Conservation (phyloP, 2,329 filamentous ascomycete species). For the Microcyclosporella mali region DNA sequence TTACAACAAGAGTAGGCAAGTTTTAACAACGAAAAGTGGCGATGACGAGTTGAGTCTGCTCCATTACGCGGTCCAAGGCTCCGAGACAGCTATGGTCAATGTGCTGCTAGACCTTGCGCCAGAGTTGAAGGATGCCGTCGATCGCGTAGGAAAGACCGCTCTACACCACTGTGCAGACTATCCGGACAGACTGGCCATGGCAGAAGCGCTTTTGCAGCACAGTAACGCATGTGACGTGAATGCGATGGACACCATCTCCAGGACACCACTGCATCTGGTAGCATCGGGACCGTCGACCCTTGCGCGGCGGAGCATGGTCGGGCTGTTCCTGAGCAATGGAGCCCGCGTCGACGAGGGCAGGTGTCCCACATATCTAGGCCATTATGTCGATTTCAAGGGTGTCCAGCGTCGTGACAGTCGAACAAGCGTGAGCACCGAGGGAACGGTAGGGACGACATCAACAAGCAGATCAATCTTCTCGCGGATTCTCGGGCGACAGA, state of each 20-base stretch:
- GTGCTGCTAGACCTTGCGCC: slow-evolving; percentile 16
- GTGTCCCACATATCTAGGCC: background rate
- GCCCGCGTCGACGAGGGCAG: slow-evolving; percentile 1
- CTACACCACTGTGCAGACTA: slow-evolving; percentile 18
- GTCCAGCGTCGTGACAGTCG: slow-evolving; percentile 4
- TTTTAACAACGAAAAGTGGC: slow-evolving; percentile 9
- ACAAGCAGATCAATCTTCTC: slow-evolving; percentile 4
- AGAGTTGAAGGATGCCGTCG: slow-evolving; percentile 15
- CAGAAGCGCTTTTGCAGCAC: slow-evolving; percentile 13
- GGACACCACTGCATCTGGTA: slow-evolving; percentile 17
- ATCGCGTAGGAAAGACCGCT: slow-evolving; percentile 16
- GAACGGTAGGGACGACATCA: slow-evolving; percentile 6
- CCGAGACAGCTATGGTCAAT: slow-evolving; percentile 8
- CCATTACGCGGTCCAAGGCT: slow-evolving; percentile 13
- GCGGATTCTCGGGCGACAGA: background rate
- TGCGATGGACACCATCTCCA: slow-evolving; percentile 11
- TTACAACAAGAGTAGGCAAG: slow-evolving; percentile 8
- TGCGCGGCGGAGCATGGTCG: slow-evolving; percentile 8
- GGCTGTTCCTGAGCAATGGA: slow-evolving; percentile 15
- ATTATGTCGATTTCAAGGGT: slow-evolving; percentile 2
- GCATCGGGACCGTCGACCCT: slow-evolving; percentile 12
- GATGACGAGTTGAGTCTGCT: slow-evolving; percentile 17
- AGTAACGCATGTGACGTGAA: slow-evolving; percentile 11
- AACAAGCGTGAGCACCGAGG: slow-evolving; percentile 5
- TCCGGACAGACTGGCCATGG: slow-evolving; percentile 6